Base-by-base conservation (phyloP, 805 yeast genomes). In the Lipomyces spencermartinsiae region DNA sequence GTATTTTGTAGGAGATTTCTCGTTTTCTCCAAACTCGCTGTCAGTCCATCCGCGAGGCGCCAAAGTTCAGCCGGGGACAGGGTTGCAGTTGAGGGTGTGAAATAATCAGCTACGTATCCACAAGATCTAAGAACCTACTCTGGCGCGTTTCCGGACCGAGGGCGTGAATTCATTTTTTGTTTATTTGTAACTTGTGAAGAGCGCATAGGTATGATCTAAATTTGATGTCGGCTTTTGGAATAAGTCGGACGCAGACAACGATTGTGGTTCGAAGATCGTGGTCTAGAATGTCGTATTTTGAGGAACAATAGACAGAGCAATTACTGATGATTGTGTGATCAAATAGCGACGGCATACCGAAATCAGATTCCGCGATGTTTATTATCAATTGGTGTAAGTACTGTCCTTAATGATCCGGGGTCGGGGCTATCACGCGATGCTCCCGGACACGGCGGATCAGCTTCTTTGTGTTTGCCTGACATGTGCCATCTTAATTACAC, bases 351-450 rank as follows among this genome's bases (percentile, higher is more conserved):
- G 2, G 22, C 49, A 43, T 43, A 43, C 49, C 49, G 22, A 43
- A 1, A 43, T 9, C 49, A n/a, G 49, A 6, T 53, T 25, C n/a
- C n/a, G 56, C 31, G 35, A 72, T 72, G 74, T 72, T 73, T 63
- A 72, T 72, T 62, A 58, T 72, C 61, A 72, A 72, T 64, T 72
- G 74, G 74, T 72, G 74, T 71, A 71, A 57, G 74, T 71, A 19
- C 1, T 33, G 58, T 31, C 10, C 22, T 55, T 7, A 31, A 29
- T 0, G 10, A 31, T 25, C 31, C 37, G 43, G 5, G 19, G 10
- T 19, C 22, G 54, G 39, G n/a, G 19, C 19, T 60, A 43, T 16
- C 49, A 43, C 49, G 49, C 49, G 19, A 29, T 59, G 14, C n/a
- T 22, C 29, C 16, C 49, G 8, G 7, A 37, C 59, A 16, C 10